Conservation (phyloP, 140 eudicot species). For the Bidens hawaiensis region DNA sequence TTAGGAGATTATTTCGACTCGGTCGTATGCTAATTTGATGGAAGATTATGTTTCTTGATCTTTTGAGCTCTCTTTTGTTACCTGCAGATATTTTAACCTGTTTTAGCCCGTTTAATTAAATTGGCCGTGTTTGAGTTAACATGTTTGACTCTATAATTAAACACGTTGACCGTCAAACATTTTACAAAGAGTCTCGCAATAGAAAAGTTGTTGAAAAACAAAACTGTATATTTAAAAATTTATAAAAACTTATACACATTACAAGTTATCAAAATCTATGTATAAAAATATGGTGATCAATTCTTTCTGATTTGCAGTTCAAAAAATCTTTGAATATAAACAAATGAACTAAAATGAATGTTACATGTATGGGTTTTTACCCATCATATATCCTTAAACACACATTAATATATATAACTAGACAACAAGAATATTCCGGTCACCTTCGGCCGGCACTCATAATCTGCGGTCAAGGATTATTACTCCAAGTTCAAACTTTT, state of each 20-base stretch:
- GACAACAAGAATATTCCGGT: background rate
- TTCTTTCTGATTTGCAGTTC: background rate
- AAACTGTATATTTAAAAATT: too few species aligned
- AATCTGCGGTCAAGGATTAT: background rate
- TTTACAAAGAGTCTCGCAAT: too few species aligned
- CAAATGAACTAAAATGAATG: background rate
- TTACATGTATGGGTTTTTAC: slow-evolving; percentile 2
- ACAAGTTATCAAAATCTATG: too few species aligned
- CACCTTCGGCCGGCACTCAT: background rate
- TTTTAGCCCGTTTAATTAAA: background rate
- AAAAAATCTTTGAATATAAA: slow-evolving; percentile 1
- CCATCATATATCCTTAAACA: background rate
- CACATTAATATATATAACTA: background rate
- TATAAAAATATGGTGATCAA: background rate
- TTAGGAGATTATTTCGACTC: background rate
- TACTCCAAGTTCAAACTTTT: slow-evolving; percentile 26
- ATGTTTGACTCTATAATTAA: too few species aligned
- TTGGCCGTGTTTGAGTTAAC: too few species aligned
- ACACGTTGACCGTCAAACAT: too few species aligned
- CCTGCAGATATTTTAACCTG: background rate
- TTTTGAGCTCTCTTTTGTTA: background rate
- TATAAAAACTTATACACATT: too few species aligned
- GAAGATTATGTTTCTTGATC: background rate
- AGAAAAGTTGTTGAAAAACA: too few species aligned
- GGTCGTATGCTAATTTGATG: background rate